Evolutionary conservation across 345 rosid genomes (phyloP).

Genomic region (Corchorus capsularis): DNA sequence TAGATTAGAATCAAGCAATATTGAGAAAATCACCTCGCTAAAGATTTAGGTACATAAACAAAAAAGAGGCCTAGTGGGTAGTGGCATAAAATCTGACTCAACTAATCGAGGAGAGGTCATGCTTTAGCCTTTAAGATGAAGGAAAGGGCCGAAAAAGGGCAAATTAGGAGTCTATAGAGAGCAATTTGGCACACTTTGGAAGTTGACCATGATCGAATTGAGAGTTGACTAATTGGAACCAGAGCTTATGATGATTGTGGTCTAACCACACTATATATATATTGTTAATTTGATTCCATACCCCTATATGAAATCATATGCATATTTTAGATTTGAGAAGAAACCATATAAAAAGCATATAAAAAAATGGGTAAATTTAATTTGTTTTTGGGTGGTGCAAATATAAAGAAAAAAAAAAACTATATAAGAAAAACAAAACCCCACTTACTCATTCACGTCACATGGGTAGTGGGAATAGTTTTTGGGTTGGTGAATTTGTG

Average conservation of each 20-base stretch:
- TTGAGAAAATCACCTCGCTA: no score
- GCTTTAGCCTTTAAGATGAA: background rate
- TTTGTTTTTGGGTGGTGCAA: background rate
- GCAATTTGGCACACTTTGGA: background rate
- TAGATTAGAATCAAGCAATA: no score
- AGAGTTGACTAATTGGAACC: slow-evolving; percentile 10
- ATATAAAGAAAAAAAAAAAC: background rate
- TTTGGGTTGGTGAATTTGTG: slow-evolving; percentile 6
- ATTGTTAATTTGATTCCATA: background rate
- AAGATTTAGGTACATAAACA: no score
- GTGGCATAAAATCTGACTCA: background rate
- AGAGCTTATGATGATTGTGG: slow-evolving; percentile 7
- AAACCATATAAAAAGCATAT: background rate
- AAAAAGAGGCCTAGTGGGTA: background rate
- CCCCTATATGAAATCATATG: background rate
- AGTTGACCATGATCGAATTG: background rate
- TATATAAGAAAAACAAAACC: background rate
- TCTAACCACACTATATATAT: background rate
- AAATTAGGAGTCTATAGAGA: background rate
- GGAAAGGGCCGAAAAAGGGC: background rate
- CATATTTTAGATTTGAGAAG: background rate
- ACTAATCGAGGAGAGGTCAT: background rate
- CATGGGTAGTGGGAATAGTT: slow-evolving; percentile 9
- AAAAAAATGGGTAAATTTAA: background rate
- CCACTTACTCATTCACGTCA: slow-evolving; percentile 8